Evolutionary conservation across 371 early-diverging fungal genomes (phyloP).

Genomic region (Apophysomyces sp.): DNA sequence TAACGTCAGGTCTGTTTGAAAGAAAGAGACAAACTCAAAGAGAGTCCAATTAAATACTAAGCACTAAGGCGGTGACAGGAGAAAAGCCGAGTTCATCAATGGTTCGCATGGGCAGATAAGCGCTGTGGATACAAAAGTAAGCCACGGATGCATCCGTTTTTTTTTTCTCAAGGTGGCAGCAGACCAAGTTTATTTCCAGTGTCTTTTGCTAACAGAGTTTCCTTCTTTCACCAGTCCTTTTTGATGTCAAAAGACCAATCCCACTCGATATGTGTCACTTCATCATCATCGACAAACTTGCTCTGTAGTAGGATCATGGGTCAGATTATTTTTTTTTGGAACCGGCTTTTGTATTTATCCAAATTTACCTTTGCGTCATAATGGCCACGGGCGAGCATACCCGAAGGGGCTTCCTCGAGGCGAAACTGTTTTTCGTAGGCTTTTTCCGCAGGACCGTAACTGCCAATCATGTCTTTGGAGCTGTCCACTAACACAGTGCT

Average conservation of each 20-base stretch:
- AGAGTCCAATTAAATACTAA: too few species aligned
- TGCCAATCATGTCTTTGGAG: slow-evolving; percentile 92
- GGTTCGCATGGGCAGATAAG: too few species aligned
- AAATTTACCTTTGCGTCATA: slow-evolving; percentile 70
- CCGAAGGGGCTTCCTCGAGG: slow-evolving; percentile 82
- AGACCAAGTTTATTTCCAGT: too few species aligned
- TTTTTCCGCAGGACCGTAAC: slow-evolving; percentile 79
- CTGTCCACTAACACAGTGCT: slow-evolving; percentile 69
- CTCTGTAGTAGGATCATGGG: slow-evolving; percentile 16
- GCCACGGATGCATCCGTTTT: too few species aligned
- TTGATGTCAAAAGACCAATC: slow-evolving; percentile 60
- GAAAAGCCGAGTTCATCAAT: too few species aligned
- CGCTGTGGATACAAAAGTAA: too few species aligned
- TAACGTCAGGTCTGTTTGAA: too few species aligned
- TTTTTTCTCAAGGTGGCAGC: too few species aligned
- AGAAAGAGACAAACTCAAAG: too few species aligned
- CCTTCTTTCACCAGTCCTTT: slow-evolving; percentile 62
- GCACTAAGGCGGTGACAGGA: too few species aligned
- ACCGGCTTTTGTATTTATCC: not conserved
- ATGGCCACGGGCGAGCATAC: slow-evolving; percentile 85
- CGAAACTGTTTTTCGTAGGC: slow-evolving; percentile 81
- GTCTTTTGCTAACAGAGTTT: too few species aligned
- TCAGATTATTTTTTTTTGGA: not conserved
- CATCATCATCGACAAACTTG: slow-evolving; percentile 58
- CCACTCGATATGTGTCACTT: slow-evolving; percentile 54